Evolutionary conservation across 2,329 filamentous ascomycete species (phyloP), one percentile per base, ranked within the genome.

Genomic region (Paecilomyces fulvus): DNA sequence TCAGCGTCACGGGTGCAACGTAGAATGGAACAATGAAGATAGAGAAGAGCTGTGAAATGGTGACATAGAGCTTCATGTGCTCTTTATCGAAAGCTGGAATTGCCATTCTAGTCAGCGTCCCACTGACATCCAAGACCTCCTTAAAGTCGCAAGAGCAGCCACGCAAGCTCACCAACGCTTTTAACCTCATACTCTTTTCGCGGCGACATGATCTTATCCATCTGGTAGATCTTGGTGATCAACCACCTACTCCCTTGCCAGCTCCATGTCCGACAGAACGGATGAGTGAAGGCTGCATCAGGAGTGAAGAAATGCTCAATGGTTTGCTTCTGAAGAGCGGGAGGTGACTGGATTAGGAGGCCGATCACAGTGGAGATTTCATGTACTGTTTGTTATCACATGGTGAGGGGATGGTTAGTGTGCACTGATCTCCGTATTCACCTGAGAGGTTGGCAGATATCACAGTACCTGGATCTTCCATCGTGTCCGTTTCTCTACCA

Each of bases 201-300:
- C 0, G 91, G 91, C 59, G 85, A 90, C 67, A 95, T 77, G 61
- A 92, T 87, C 66, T 90, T 89, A 73, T 95, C 92, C 88, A 88
- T 92, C 46, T 84, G 83, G 67, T 90, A 95, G 56, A 95, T 86
- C 63, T 80, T 79, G 51, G 81, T 75, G 17, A 95, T 79, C 5
- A 89, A 68, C 73, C 79, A 83, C 49, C 89, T 80, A 9, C 88
- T 92, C 60, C 86, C 82, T 17, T 21, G 23, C 21, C 48, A 49
- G 48, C 71, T 77, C 49, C 77, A 77, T 2, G 90, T 88, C 11
- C 84, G 82, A 65, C 88, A 91, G 69, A 92, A 87, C 0, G 90
- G 90, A 63, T 95, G 90, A 2, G 82, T 80, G 67, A 95, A 94
- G 30, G 83, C 81, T 8, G 89, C 88, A 65, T 86, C 77, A 9